A percentile compares a stretch with the other conserved stretches of the same genome.
These are phyloP conservation scores for Stenogyne calaminthoides DNA, from an alignment of 305 asterid genomes.

Conservation along the genomic window DNA sequence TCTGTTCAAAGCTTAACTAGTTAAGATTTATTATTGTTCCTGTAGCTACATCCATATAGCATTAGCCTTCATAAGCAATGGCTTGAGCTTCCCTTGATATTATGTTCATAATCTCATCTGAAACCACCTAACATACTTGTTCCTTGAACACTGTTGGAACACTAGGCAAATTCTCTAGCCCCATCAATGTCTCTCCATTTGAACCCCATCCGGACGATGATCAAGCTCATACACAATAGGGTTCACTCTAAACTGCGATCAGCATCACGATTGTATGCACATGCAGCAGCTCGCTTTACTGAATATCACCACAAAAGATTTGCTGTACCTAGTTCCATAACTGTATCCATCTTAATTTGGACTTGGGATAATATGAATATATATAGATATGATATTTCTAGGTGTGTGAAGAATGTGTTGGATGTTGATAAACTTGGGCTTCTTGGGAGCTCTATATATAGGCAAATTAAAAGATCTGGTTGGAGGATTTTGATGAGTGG, in stretches of 20 bases:
- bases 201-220: slow-evolving; percentile 43
- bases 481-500: neutral
- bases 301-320: slow-evolving; percentile 61
- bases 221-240: slow-evolving; percentile 60
- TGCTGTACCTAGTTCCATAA: slow-evolving; percentile 40
- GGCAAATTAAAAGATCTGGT: neutral
- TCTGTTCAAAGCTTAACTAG: neutral
- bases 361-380: neutral
- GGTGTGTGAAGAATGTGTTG: neutral
- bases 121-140: slow-evolving; percentile 53
- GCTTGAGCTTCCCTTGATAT: slow-evolving; percentile 52
- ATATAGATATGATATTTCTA: neutral
- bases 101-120: slow-evolving; percentile 64
- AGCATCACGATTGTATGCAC: slow-evolving; percentile 45
- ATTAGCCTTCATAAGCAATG: slow-evolving; percentile 59
- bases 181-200: slow-evolving; percentile 53
- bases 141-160: slow-evolving; percentile 71
- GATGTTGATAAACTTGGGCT: slow-evolving; percentile 12
- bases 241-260: slow-evolving; percentile 59
- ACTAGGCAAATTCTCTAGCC: slow-evolving; percentile 50
- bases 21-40: too few species aligned
- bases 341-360: slow-evolving; percentile 37
- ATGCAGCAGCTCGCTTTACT: slow-evolving; percentile 66
- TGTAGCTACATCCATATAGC: slow-evolving; percentile 66
- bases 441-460: slow-evolving; percentile 9